These are phyloP conservation scores for Yamadazyma sp. DNA, from an alignment of 805 yeast species.

Conservation along the genomic window DNA sequence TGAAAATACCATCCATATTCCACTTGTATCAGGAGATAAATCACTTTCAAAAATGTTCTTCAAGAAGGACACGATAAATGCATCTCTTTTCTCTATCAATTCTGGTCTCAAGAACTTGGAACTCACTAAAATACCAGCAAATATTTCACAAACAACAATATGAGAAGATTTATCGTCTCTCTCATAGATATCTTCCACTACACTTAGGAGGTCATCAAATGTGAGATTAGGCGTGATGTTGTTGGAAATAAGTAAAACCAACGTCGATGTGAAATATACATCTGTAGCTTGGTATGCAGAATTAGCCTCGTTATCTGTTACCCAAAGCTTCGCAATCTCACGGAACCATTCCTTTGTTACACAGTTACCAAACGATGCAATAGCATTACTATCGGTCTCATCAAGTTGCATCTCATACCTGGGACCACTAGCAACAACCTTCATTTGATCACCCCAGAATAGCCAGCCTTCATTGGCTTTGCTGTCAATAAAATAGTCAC, in stretches of 20 bases:
- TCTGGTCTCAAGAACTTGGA: slow-evolving; percentile 42
- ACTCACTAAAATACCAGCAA: slow-evolving; percentile 60
- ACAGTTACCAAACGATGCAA: slow-evolving; percentile 43
- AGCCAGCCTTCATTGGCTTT: slow-evolving; percentile 64
- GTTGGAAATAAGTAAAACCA: slow-evolving; percentile 50
- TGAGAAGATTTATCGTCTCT: slow-evolving; percentile 74
- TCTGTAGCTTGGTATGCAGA: slow-evolving; percentile 66
- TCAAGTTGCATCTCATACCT: slow-evolving; percentile 27
- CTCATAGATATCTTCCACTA: slow-evolving; percentile 52
- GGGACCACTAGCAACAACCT: slow-evolving; percentile 42
- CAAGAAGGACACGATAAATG: slow-evolving; percentile 46
- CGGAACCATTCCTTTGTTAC: slow-evolving; percentile 62
- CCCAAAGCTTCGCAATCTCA: slow-evolving; percentile 48
- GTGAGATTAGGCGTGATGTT: slow-evolving; percentile 43
- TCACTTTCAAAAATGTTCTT: slow-evolving; percentile 50
- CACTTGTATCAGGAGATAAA: slow-evolving; percentile 69
- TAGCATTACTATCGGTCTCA: slow-evolving; percentile 37
- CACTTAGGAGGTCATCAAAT: slow-evolving; percentile 51
- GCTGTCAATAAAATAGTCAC: slow-evolving; percentile 58
- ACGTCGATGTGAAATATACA: slow-evolving; percentile 53
- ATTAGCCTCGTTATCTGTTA: slow-evolving; percentile 67
- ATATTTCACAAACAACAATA: slow-evolving; percentile 68
- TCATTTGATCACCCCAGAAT: slow-evolving; percentile 65
- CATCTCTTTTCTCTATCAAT: slow-evolving; percentile 41
- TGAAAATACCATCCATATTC: slow-evolving; percentile 72